Conservation (phyloP, 441 rosid species). For the Dalechampia spathulata region DNA sequence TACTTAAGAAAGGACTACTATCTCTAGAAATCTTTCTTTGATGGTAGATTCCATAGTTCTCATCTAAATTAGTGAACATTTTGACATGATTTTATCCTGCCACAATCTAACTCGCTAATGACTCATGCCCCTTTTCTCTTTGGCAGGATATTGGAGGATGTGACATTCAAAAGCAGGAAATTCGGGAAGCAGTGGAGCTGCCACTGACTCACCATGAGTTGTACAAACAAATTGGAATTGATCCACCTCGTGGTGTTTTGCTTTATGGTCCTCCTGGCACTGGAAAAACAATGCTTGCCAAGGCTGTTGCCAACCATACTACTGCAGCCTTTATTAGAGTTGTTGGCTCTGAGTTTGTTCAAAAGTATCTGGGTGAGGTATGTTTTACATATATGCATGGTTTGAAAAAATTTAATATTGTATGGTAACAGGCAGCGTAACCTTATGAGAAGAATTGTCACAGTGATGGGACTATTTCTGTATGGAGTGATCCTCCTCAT, state of each 20-base stretch:
- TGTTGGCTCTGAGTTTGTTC: conserved; percentile 99
- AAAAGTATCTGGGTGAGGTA: conserved; percentile 99
- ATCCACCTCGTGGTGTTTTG: conserved; percentile 97
- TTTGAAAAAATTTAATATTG: too few species aligned
- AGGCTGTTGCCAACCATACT: conserved; percentile 98
- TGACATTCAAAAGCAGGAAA: conserved; percentile 98
- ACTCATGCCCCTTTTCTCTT: conserved; percentile 7
- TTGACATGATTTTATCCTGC: too few species aligned
- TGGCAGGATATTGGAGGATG: conserved; percentile 97
- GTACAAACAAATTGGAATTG: conserved; percentile 96
- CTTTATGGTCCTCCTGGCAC: conserved; percentile 99
- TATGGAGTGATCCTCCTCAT: too few species aligned
- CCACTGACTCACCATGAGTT: conserved; percentile 95
- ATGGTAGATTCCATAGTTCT: too few species aligned
- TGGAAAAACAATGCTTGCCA: conserved; percentile 98
- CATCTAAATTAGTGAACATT: too few species aligned
- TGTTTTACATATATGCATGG: not conserved
- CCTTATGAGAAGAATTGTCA: too few species aligned
- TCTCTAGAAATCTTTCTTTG: too few species aligned
- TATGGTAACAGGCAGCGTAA: too few species aligned
- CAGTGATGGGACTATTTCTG: too few species aligned
- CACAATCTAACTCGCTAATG: not conserved
- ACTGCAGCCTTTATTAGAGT: conserved; percentile 98
- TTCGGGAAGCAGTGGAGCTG: conserved; percentile 98
- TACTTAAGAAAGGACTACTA: too few species aligned